Conservation (phyloP, 495 filamentous ascomycete genomes). For the Antarctomyces pellizariae region DNA sequence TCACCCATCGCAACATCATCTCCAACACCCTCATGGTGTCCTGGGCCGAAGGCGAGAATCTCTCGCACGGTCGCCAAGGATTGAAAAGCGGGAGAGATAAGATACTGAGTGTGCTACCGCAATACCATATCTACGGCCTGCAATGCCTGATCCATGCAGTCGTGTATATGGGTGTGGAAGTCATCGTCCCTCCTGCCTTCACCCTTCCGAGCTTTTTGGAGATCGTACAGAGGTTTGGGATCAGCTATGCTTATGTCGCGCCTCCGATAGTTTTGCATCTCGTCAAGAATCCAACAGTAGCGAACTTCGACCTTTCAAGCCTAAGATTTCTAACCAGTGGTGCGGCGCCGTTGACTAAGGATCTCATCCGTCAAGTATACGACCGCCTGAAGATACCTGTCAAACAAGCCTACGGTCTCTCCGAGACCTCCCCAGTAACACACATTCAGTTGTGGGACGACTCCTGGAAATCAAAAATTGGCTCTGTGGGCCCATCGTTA, state of each 20-base stretch:
- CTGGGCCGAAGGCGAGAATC: slow-evolving; percentile 13
- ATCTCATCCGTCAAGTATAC: slow-evolving; percentile 58
- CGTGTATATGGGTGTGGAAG: slow-evolving; percentile 39
- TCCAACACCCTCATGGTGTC: slow-evolving; percentile 37
- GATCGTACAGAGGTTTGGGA: slow-evolving; percentile 39
- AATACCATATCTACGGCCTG: slow-evolving; percentile 42
- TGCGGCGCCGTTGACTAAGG: slow-evolving; percentile 66
- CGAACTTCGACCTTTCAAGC: slow-evolving; percentile 43
- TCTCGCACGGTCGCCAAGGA: slow-evolving; percentile 13
- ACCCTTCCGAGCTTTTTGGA: slow-evolving; percentile 47
- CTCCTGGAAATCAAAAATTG: slow-evolving; percentile 45
- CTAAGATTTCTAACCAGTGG: slow-evolving; percentile 52
- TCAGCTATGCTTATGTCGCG: slow-evolving; percentile 35
- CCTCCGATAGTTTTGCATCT: slow-evolving; percentile 54
- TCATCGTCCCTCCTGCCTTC: slow-evolving; percentile 54
- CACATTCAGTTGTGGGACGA: slow-evolving; percentile 40
- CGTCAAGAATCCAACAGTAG: slow-evolving; percentile 41
- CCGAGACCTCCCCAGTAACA: slow-evolving; percentile 28
- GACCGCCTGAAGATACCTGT: slow-evolving; percentile 42
- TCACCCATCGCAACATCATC: slow-evolving; percentile 49
- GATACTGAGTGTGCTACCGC: slow-evolving; percentile 38
- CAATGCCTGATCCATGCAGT: slow-evolving; percentile 35
- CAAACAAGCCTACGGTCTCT: slow-evolving; percentile 33
- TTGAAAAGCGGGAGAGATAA: slow-evolving; percentile 6
- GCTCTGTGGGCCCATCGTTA: slow-evolving; percentile 52